Conservation (phyloP, 225 moss, liverwort and hornwort species). For the Thuidium tamariscinum region DNA sequence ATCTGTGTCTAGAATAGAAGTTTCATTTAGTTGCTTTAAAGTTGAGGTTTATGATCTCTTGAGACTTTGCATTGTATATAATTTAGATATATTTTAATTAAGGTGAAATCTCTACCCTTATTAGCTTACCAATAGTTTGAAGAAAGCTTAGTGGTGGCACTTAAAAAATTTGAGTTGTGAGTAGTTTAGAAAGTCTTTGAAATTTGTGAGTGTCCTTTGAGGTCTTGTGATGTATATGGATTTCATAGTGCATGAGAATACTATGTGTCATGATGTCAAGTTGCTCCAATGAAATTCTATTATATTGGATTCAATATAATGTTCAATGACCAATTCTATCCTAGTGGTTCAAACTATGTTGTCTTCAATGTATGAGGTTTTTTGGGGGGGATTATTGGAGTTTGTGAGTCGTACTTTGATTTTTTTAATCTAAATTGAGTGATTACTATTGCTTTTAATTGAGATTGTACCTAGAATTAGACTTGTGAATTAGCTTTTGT, state of each 20-base stretch:
- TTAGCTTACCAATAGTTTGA: no score
- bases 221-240: neutral
- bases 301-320: fast-evolving
- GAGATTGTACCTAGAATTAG: neutral
- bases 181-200: neutral
- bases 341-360: neutral
- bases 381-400: neutral
- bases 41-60: no score
- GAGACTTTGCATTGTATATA: no score
- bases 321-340: neutral
- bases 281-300: neutral
- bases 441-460: no score
- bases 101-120: no score
- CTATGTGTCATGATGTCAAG: neutral
- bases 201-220: no score
- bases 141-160: neutral
- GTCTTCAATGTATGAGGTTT: neutral
- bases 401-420: no score
- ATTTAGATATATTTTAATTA: no score
- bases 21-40: no score
- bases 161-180: neutral
- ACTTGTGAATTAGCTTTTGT: neutral
- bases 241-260: neutral
- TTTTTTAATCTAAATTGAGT: neutral
- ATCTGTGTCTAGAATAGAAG: neutral